Base-by-base conservation (phyloP, 2,329 filamentous ascomycete genomes). In the Colletotrichum higginsianum region DNA sequence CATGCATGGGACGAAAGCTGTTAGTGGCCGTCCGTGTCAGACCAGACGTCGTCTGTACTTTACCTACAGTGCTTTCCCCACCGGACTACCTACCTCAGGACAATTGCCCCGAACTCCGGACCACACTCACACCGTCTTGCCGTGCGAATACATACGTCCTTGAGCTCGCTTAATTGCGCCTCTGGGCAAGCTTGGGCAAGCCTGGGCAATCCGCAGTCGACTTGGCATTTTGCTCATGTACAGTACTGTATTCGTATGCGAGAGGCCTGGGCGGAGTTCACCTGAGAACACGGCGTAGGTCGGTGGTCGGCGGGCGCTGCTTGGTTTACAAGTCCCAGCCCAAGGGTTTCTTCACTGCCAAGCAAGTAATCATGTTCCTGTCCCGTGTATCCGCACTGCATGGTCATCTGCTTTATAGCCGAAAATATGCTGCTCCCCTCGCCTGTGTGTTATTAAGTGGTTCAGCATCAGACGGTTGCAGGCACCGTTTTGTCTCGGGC, bases 91-190 rank as follows among this genome's bases (percentile, higher is more conserved):
- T 35, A 9, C 30, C 7, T 38, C 35, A 57, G 35, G 42, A 57
- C 7, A 57, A 57, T 42, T 57, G 53, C 15, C 53, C 53, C 53
- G 53, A 57, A 57, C 35, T 57, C 53, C 53, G 53, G 35, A 13
- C n/a, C 35, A 23, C 35, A 23, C 35, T 26, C 3, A 23, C n/a
- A 42, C 35, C n/a, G 9, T 38, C 30, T 9, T 13, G 11, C 11
- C 30, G 21, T 56, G 30, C 30, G 35, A 38, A 11, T 38, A 35
- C 30, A 38, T 38, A 38, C 35, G 9, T 38, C 35, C 35, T 57
- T 35, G 7, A 57, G n/a, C 35, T 57, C 53, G 53, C 53, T 56
- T 40, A 56, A 23, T 11, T 35, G 53, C n/a, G 53, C 53, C 35
- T 56, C 53, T 40, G 53, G 47, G 53, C 53, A 40, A 56, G 12